Evolutionary conservation across 1,284 basidiomycete genomes (phyloP), one percentile per base, ranked within the genome.

Genomic region (Ganoderma lucidum): DNA sequence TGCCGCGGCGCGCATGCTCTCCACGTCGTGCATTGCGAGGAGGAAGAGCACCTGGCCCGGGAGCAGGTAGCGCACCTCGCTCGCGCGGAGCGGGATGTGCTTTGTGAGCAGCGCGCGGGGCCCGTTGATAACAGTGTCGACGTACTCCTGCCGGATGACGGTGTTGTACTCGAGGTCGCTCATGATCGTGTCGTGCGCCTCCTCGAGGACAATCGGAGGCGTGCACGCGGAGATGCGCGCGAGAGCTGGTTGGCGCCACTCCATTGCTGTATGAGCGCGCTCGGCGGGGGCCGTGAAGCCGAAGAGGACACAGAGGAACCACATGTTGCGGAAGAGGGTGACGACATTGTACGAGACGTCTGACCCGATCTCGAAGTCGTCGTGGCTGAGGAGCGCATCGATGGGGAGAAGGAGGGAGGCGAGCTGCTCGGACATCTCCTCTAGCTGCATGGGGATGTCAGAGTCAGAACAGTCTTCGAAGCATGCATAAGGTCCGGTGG

Each of bases 131-230:
- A 93, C 95, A 48, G 88, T 92, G 70, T 91, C 86, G 1, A 91
- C 91, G 76, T 94, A 96, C 77, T 96, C 95, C 75, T 93, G 93
- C n/a, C 95, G 87, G 71, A 99, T 89, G 39, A 97, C 92, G 9
- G 96, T 93, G 79, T 96, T 97, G 80, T 97, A 98, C 79, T 98
- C 96, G 30, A 99, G 86, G 73, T 97, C 96, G 76, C 94, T 96
- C 42, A 92, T 92, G 45, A 96, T 88, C 65, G 93, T 94, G 80
- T 98, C 96, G 72, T 91, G 90, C 0, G 93, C 89, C 69, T 90
- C 90, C 78, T 97, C 96, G 39, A 93, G 83, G 4, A 99, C 90
- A 70, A 98, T 86, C 0, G 90, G 85, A 1, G 97, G 98, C 1
- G 97, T 97, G 81, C 96, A 97, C 44, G 86, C 82, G 41, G 97